Conservation (phyloP, 352 stramenopile genomes). For the Globisporangium canariense region DNA sequence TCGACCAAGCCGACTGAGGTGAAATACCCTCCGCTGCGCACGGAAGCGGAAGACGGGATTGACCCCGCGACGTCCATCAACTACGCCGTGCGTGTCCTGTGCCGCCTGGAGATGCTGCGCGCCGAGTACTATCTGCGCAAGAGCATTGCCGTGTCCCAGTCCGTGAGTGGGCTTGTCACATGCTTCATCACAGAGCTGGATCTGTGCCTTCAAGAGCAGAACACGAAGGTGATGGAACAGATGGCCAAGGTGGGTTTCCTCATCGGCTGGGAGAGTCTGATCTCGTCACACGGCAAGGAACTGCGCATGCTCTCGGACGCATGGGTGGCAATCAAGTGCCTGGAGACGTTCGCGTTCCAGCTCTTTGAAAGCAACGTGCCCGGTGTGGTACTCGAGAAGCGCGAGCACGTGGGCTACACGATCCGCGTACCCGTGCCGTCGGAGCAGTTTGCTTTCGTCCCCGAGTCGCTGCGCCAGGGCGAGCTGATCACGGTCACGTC, state of each 20-base stretch:
- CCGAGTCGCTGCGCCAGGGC: constrained; percentile 44
- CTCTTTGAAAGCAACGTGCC: constrained; percentile 42
- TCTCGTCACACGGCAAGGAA: constrained; percentile 95
- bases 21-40: constrained; percentile 73
- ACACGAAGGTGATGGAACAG: constrained; percentile 63
- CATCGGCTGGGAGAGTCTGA: constrained; percentile 93
- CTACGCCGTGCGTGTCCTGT: constrained; percentile 60
- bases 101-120: constrained; percentile 71
- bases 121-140: constrained; percentile 82
- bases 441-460: constrained; percentile 43
- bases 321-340: constrained; percentile 86
- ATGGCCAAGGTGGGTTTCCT: constrained; percentile 78
- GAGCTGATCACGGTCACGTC: constrained; percentile 68
- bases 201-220: constrained; percentile 58
- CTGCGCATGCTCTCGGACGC: constrained; percentile 93
- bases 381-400: constrained; percentile 61
- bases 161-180: constrained; percentile 75
- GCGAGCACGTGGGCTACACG: constrained; percentile 61
- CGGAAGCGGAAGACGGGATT: constrained; percentile 50
- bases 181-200: constrained; percentile 80
- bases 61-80: constrained; percentile 50
- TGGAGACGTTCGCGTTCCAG: constrained; percentile 84
- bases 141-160: constrained; percentile 79
- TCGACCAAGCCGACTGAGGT: constrained; percentile 21
- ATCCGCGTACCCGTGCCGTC: constrained; percentile 53